Evolutionary conservation across 129 eudicot genomes (phyloP).

Genomic region (Smallanthus sonchifolius): DNA sequence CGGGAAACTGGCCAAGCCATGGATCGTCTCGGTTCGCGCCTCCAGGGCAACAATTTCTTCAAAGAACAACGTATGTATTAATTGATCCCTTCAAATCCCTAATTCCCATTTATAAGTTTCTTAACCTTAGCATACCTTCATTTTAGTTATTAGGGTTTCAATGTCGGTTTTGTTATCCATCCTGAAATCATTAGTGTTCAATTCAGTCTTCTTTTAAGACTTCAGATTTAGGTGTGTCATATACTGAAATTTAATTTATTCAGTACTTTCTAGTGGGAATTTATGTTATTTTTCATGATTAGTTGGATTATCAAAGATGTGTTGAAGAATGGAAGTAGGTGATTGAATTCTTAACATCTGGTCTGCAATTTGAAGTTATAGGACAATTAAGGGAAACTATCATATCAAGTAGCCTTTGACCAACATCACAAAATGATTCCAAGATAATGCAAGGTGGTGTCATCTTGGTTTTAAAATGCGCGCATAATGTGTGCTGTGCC

Average conservation of each 20-base stretch:
- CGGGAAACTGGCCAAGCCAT: slow-evolving; percentile 82
- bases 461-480: no score
- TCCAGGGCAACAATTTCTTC: slow-evolving; percentile 64
- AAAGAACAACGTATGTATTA: slow-evolving; percentile 47
- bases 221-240: slow-evolving; percentile 8
- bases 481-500: no score
- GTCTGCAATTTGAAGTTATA: neutral
- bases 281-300: neutral
- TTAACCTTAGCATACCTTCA: neutral
- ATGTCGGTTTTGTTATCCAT: slow-evolving; percentile 1
- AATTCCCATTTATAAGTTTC: neutral
- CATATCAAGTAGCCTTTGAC: neutral
- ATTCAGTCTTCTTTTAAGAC: neutral
- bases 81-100: slow-evolving; percentile 2
- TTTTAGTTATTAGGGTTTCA: neutral
- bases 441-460: neutral
- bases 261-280: neutral
- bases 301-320: neutral
- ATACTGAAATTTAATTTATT: neutral
- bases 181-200: neutral
- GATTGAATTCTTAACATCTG: neutral
- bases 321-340: neutral
- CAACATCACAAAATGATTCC: neutral
- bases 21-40: slow-evolving; percentile 73
- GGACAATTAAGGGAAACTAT: neutral